Evolutionary conservation across 805 yeast genomes (phyloP), one percentile per base, ranked within the genome.

Genomic region (Middelhovenomyces tepae): DNA sequence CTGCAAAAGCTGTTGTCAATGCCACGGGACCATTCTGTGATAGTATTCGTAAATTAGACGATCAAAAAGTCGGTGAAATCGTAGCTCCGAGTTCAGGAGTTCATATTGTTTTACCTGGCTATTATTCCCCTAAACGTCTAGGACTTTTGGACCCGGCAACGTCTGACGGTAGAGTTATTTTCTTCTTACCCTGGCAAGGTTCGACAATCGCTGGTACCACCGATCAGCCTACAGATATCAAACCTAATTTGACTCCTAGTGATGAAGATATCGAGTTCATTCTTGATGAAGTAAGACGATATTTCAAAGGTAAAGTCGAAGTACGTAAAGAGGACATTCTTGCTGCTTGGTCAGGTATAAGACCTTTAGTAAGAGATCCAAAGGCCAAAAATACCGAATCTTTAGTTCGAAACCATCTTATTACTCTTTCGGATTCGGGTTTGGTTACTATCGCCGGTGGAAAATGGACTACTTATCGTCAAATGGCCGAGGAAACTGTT

Each of bases 181-280:
- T 87, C 64, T 87, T 89, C 67, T 67, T 87, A 57, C 97, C 97
- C 47, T 87, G 96, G 96, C 95, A 86, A 65, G 95, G 95, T 4
- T 82, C 86, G 57, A 94, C 87, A 21, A 68, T 87, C 45, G 95
- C 95, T 38, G 97, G 97, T 56, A 87, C 97, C 40, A 87, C 97
- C 36, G 97, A 87, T 63, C 79, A 84, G 33, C 94, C 95, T 27
- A 47, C 59, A 39, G 46, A 43, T 13, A 50, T 62, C 33, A 56
- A 51, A 33, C 43, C 48, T 32, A 59, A 60, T 47, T 96, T 96
- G 36, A 70, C 75, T 32, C 94, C 97, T 18, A 66, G 78, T 27
- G 95, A 87, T 59, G 80, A 76, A 42, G 96, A 87, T 51, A 85
- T 87, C 45, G 75, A 78, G 50, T 94, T 85, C 56, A 83, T 87